These are phyloP conservation scores for Acacia concinna DNA, from an alignment of 331 rosid species.

Conservation along the genomic window DNA sequence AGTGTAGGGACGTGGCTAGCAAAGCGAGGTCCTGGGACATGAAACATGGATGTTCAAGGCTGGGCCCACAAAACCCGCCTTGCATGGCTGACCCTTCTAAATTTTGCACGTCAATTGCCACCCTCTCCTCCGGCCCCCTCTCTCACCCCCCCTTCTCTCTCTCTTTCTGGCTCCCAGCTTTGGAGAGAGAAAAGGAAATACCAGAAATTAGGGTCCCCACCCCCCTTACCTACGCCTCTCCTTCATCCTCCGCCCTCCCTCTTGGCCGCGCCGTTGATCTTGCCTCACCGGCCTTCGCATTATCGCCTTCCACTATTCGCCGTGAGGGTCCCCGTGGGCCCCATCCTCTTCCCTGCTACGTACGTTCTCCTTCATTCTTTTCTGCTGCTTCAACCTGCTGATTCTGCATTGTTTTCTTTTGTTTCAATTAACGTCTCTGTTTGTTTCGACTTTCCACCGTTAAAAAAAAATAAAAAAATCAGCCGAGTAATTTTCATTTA, in stretches of 20 bases:
- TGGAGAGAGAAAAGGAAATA: constrained; percentile 12
- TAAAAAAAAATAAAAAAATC: neutral
- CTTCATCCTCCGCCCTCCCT: neutral
- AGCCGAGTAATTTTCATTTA: neutral
- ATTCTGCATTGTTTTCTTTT: neutral
- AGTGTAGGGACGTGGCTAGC: neutral
- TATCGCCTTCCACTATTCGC: neutral
- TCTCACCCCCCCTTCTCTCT: neutral
- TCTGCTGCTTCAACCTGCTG: neutral
- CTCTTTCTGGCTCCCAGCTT: neutral
- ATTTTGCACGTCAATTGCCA: constrained; percentile 2
- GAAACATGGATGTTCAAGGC: neutral
- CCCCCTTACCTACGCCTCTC: neutral
- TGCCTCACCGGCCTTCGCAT: neutral
- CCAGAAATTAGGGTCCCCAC: neutral
- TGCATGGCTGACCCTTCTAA: neutral
- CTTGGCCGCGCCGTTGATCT: neutral
- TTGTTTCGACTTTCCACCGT: neutral
- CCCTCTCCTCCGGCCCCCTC: neutral
- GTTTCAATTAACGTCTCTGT: neutral
- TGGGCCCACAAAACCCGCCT: constrained; percentile 12
- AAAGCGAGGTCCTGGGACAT: neutral
- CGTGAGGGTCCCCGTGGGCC: constrained; percentile 1
- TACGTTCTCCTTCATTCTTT: neutral
- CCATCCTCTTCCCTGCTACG: neutral